These are phyloP conservation scores for Urochloa ruziziensis DNA, from an alignment of 176 grass and related monocot genomes.

Conservation along the genomic window DNA sequence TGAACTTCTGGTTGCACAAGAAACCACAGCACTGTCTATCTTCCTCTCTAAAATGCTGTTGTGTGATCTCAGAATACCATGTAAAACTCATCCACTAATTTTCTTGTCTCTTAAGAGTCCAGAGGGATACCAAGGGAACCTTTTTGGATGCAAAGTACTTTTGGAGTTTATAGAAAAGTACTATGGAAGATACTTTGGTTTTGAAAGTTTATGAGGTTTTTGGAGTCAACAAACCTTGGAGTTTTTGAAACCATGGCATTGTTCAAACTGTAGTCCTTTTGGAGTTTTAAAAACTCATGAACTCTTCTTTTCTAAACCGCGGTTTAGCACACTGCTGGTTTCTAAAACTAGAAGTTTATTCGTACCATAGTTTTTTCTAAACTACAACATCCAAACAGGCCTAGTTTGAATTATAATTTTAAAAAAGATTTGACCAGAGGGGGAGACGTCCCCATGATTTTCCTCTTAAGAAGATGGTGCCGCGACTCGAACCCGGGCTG, in stretches of 20 bases:
- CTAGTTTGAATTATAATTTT: neutral
- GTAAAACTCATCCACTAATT: neutral
- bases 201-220: neutral
- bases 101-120: neutral
- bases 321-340: neutral
- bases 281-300: neutral
- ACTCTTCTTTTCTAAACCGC: neutral
- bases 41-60: neutral
- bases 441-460: no score
- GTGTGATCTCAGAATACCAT: neutral
- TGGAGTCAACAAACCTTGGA: neutral
- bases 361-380: neutral
- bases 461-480: no score
- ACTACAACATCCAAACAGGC: neutral
- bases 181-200: neutral
- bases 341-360: neutral
- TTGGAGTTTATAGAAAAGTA: no score
- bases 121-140: neutral
- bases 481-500: no score
- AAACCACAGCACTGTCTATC: neutral
- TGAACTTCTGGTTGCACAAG: neutral
- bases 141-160: neutral
- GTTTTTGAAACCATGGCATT: neutral
- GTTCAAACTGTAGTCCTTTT: neutral
- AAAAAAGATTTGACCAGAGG: no score